These are phyloP conservation scores for Brassica rapa DNA, from an alignment of 345 rosid genomes.

Conservation along the genomic window DNA sequence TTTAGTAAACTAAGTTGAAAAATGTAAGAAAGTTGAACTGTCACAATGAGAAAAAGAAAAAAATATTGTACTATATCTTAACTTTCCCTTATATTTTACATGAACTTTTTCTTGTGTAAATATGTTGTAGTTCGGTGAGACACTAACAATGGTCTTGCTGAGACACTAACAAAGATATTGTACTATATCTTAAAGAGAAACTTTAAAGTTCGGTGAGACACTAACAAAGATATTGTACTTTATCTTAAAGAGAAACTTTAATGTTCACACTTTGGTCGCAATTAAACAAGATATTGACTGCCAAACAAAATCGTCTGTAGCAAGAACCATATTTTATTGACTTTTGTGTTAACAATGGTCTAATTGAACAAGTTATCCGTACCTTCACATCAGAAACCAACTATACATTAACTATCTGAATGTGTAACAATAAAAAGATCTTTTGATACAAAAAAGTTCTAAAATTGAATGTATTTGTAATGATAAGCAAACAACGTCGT, in stretches of 20 bases:
- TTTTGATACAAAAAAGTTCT: neutral
- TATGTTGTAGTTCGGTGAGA: constrained; percentile 1
- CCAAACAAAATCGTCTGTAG: neutral
- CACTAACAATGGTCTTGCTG: neutral
- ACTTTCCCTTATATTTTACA: neutral
- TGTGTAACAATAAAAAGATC: neutral
- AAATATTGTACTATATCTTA: neutral
- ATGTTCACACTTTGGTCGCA: neutral
- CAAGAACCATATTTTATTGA: constrained; percentile 7
- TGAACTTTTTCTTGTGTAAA: no score
- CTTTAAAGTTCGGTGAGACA: neutral
- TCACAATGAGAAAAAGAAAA: constrained; percentile 4
- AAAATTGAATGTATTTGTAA: constrained; percentile 1
- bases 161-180: no score
- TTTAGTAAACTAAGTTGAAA: constrained; percentile 24
- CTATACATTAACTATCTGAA: neutral
- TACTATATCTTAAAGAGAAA: no score
- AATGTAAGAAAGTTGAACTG: constrained; percentile 30
- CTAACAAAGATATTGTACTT: neutral
- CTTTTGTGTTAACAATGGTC: constrained; percentile 11
- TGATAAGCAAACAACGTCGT: neutral
- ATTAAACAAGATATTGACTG: neutral
- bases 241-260: no score
- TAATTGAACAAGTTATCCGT: constrained; percentile 17
- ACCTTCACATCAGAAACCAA: constrained; percentile 31